Evolutionary conservation across 2,329 filamentous ascomycete genomes (phyloP), one percentile per base, ranked within the genome.

Genomic region (Teratosphaeria zuluensis): DNA sequence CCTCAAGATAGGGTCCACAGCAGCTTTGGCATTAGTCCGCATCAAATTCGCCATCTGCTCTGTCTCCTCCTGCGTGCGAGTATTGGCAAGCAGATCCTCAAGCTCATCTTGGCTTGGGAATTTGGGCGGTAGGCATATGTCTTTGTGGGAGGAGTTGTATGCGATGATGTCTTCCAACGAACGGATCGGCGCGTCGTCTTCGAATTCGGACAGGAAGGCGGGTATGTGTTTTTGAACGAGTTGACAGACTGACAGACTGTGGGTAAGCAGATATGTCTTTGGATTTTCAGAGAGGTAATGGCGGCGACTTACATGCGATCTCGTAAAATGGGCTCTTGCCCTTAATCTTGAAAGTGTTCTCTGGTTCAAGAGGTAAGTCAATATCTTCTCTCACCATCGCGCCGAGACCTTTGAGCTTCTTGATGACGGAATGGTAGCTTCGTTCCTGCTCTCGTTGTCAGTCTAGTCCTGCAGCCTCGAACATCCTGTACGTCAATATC

Each of bases 61-160:
- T 7, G 12, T n/a, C 5, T 58, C 55, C 21, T 53, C 53, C 12
- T 6, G 24, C 3, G 24, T 53, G 12, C 53, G n/a, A 5, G 19
- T 35, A 52, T 54, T 52, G 24, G 24, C 35, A 9, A 54, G 48
- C 4, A 62, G 51, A 19, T 55, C 48, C n/a, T 56, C 9, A 28
- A 58, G 42, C 30, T 62, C 52, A n/a, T 30, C 38, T 33, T 58
- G 60, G 12, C 16, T 48, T 24, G 38, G 52, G 11, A 21, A 21
- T 30, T 38, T n/a, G 16, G 51, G 42, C 19, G 58, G 58, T 31
- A 60, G 28, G 55, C 58, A 59, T 9, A 33, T n/a, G 21, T 58
- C 59, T 38, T 33, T 60, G 54, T 61, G 52, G 5, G 51, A 16
- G 8, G 56, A 51, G 52, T 61, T 62, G 51, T 56, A 58, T 6